These are phyloP conservation scores for Neoboletus magnificus DNA, from an alignment of 768 basidiomycete species.

Conservation along the genomic window DNA sequence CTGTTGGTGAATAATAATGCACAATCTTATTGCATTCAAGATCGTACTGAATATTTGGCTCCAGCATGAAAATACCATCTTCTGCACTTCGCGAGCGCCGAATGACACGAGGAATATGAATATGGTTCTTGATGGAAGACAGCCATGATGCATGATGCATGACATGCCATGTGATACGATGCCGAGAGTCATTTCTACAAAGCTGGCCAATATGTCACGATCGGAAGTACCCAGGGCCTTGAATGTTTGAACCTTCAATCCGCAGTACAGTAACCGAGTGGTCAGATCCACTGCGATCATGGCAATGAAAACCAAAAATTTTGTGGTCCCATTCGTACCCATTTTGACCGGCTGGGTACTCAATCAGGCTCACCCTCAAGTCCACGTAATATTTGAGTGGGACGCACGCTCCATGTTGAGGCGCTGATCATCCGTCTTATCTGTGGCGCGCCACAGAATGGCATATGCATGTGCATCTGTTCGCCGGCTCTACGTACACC, in stretches of 20 bases:
- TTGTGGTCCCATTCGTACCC: too few species aligned
- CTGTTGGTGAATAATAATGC: neutral
- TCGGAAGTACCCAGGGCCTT: neutral
- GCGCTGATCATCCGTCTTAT: neutral
- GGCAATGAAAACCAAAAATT: too few species aligned
- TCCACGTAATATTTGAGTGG: too few species aligned
- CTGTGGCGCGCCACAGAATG: neutral
- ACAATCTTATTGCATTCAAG: neutral
- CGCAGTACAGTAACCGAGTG: neutral
- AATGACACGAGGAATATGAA: neutral
- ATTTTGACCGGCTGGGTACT: too few species aligned
- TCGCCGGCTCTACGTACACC: neutral
- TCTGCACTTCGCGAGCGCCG: neutral
- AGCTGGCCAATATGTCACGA: neutral
- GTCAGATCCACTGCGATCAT: too few species aligned
- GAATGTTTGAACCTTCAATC: too few species aligned
- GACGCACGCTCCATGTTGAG: too few species aligned
- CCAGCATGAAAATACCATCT: neutral
- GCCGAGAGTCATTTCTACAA: neutral
- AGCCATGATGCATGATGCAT: too few species aligned
- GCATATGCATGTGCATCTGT: neutral
- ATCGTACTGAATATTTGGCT: neutral
- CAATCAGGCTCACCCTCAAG: too few species aligned
- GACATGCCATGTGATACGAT: neutral
- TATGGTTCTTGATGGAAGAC: neutral